These are phyloP conservation scores for Fusarium sulawesiense DNA, from an alignment of 2,329 filamentous ascomycete genomes.

Conservation along the genomic window DNA sequence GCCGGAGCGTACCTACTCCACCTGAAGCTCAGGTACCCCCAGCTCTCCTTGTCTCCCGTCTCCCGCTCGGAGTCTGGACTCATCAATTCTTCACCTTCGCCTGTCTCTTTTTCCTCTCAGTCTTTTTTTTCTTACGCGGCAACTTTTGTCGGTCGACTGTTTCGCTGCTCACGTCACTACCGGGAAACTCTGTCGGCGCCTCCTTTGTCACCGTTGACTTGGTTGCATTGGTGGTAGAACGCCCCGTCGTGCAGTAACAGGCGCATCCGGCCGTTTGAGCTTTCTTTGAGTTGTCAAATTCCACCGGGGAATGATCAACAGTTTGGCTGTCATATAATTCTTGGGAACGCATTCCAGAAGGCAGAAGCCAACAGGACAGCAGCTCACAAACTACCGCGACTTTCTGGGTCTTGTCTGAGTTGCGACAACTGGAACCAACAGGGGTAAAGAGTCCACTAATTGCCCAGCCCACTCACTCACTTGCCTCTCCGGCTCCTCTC, in stretches of 20 bases:
- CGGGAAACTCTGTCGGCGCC: conserved; percentile 15
- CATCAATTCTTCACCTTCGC: conserved; percentile 12
- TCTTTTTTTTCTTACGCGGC: not conserved
- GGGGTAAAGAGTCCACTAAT: conserved; percentile 34
- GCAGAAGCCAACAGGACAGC: conserved; percentile 25
- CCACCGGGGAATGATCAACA: conserved; percentile 44
- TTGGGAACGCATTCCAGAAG: conserved; percentile 41
- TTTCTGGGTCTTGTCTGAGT: conserved; percentile 1
- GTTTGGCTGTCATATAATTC: conserved; percentile 39
- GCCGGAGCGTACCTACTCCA: conserved; percentile 28
- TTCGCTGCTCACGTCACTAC: conserved; percentile 17
- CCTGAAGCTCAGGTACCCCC: conserved; percentile 24
- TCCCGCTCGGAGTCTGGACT: conserved; percentile 19
- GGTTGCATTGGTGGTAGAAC: conserved; percentile 34
- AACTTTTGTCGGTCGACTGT: conserved; percentile 2
- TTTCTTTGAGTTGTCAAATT: conserved; percentile 23
- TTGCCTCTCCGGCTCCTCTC: not conserved
- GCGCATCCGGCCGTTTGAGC: conserved; percentile 30
- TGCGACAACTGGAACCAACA: conserved; percentile 35
- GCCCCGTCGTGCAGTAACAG: conserved; percentile 9
- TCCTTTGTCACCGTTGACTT: conserved; percentile 27
- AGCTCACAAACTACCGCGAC: conserved; percentile 28
- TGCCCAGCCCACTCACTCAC: conserved; percentile 26
- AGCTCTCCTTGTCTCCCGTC: not conserved
- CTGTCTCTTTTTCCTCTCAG: conserved; percentile 2